Evolutionary conservation across 192 early-diverging fungal species (phyloP).

Genomic region (Funneliformis mosseae): DNA sequence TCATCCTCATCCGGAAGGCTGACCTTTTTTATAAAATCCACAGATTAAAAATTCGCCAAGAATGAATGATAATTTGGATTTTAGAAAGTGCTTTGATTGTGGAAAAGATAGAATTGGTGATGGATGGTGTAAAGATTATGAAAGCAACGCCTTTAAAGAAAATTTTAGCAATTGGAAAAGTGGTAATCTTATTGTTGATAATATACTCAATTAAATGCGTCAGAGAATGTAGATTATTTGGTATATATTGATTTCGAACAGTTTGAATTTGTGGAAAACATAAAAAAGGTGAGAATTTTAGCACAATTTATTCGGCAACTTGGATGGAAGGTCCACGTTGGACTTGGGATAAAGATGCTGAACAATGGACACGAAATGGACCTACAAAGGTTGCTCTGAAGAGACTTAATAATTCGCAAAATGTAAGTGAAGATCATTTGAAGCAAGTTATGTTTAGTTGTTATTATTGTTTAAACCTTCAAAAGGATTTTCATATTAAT

Average conservation of each 20-base stretch:
- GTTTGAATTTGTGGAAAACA: neutral
- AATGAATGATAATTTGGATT: too few relatives aligned
- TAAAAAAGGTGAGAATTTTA: neutral
- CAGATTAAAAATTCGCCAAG: too few relatives aligned
- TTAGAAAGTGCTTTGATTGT: too few relatives aligned
- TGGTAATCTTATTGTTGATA: neutral
- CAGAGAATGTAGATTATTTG: neutral
- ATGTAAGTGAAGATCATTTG: neutral
- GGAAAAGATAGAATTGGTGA: too few relatives aligned
- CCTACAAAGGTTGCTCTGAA: neutral
- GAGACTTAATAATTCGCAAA: neutral
- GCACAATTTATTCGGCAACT: neutral
- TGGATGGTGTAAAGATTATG: too few relatives aligned
- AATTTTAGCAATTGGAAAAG: neutral
- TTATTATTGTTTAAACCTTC: too few relatives aligned
- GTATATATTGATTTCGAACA: too few relatives aligned
- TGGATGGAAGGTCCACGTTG: neutral
- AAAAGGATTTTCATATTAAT: neutral
- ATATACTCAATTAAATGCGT: neutral
- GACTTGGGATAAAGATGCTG: neutral
- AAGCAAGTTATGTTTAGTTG: too few relatives aligned
- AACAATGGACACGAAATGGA: neutral
- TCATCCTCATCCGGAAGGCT: too few relatives aligned
- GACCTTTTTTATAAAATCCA: too few relatives aligned
- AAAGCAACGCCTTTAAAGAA: too few relatives aligned